A percentile compares a stretch with the other conserved stretches of the same genome.
Conservation (phyloP, 192 early-diverging fungal species). For the Gaertneriomyces semiglobifer region DNA sequence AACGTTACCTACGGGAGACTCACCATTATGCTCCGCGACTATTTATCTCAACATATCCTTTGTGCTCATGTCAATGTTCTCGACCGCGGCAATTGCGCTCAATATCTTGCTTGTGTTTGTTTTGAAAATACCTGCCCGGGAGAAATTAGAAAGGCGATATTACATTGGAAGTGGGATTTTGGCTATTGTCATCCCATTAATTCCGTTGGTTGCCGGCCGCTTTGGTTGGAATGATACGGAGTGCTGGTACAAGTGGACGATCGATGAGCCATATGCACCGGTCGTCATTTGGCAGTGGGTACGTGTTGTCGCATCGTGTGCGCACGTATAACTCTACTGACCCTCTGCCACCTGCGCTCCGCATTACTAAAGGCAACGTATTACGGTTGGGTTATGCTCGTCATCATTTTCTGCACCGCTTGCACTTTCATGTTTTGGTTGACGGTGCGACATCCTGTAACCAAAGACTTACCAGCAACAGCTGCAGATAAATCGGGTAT, state of each 20-base stretch:
- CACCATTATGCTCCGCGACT: constrained; percentile 3
- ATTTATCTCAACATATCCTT: constrained; percentile 10
- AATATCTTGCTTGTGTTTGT: constrained; percentile 27
- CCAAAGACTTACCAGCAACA: background rate
- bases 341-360: background rate
- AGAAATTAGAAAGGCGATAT: constrained; percentile 6
- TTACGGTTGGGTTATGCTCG: constrained; percentile 11
- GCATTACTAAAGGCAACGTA: background rate
- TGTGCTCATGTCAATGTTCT: constrained; percentile 9
- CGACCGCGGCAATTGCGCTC: constrained; percentile 6
- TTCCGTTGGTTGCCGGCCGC: background rate
- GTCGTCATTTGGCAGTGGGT: constrained; percentile 11
- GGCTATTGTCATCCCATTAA: constrained; percentile 6
- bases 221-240: constrained; percentile 23
- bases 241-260: constrained; percentile 11
- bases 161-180: background rate
- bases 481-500: background rate
- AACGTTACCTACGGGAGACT: constrained; percentile 9
- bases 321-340: background rate
- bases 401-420: constrained; percentile 4
- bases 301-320: background rate
- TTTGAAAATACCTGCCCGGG: constrained; percentile 2
- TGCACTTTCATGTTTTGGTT: background rate
- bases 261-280: background rate
- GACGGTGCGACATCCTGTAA: background rate